Base-by-base conservation (phyloP, 2,329 filamentous ascomycete species). In the Diaporthe vaccinii region DNA sequence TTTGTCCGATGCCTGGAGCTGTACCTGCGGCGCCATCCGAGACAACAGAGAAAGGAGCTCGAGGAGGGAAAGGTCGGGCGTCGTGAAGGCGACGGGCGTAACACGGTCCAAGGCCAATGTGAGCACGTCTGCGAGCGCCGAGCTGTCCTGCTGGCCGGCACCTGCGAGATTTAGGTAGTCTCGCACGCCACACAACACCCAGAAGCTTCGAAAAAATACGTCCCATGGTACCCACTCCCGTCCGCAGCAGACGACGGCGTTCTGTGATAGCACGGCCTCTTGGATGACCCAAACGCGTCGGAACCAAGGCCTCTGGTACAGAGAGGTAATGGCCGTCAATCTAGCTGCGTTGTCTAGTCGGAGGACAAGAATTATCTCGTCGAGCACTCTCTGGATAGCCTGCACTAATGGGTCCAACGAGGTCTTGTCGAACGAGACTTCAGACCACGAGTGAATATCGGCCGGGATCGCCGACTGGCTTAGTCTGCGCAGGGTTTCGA, bases 181-280 rank as follows among this genome's bases (percentile, higher is more conserved):
- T 44, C 62, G 36, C 44, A 67, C 20, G 14, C 62, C 62, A 31
- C 62, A 67, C 20, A 67, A 14, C 36, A 67, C 39, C 62, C 62
- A 67, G 14, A 67, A 46, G n/a, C 28, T 14, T 5, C 41, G 15
- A 14, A 28, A 67, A 44, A 67, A 67, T 14, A 20, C 8, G 41
- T 49, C 2, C 36, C 41, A 67, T 25, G 62, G 14, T 17, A 67
- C 22, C 22, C 44, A 31, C 20, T 44, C 41, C n/a, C 46, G 41
- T n/a, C 62, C 62, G 62, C 62, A 67, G 41, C 46, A 67, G 62
- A 67, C 62, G 44, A 67, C 15, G 62, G 39, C 25, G 15, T 31
- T 49, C 22, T 4, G 12, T 31, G 62, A 67, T 8, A 67, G 41
- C 1, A 51, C 62, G 3, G 39, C 25, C n/a, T 67, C 62, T n/a